Evolutionary conservation across 805 yeast genomes (phyloP), one percentile per base, ranked within the genome.

Genomic region (Saccharomycopsis javanensis): DNA sequence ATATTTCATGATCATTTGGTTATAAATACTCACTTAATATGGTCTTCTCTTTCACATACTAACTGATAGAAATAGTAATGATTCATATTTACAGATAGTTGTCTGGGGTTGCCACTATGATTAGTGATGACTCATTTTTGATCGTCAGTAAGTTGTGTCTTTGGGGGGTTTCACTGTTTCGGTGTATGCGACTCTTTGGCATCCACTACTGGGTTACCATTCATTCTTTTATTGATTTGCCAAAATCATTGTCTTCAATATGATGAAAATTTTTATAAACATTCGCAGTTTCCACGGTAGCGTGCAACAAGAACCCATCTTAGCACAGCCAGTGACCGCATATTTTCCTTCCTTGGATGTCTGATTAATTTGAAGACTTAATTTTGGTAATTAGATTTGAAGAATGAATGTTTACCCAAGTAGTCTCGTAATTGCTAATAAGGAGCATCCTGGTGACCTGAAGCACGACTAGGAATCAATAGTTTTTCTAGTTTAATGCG

Each of bases 271-370:
- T 16, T 45, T 33, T 51, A 51, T 60, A 28, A 60, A 60, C 62
- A 60, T 60, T 60, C 62, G 62, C 62, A 60, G 62, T 60, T 60
- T 60, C 62, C 62, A 60, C 62, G 62, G 62, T 60, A 60, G 62
- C 60, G 62, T 60, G 56, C 62, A 53, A 46, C 50, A 45, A 51
- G 57, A 60, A 52, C 62, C 62, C 56, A 52, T 51, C 54, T 48
- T 35, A 37, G 62, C 56, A 60, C 62, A 60, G 61, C 54, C 62
- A 60, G 62, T 60, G 62, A 60, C 62, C 62, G 62, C 50, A 57
- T 57, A 45, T 15, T 27, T 45, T 25, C 62, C 56, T 60, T 55
- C 62, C 56, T 42, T 57, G 60, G 62, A 60, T 57, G 62, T 60
- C 62, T 60, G 62, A 60, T 54, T 55, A 25, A 33, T 52, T 16